A percentile compares a stretch with the other conserved stretches of the same genome.
phyloP scores from a whole-genome alignment of 495 filamentous ascomycete species.

The Neurospora africana region DNA sequence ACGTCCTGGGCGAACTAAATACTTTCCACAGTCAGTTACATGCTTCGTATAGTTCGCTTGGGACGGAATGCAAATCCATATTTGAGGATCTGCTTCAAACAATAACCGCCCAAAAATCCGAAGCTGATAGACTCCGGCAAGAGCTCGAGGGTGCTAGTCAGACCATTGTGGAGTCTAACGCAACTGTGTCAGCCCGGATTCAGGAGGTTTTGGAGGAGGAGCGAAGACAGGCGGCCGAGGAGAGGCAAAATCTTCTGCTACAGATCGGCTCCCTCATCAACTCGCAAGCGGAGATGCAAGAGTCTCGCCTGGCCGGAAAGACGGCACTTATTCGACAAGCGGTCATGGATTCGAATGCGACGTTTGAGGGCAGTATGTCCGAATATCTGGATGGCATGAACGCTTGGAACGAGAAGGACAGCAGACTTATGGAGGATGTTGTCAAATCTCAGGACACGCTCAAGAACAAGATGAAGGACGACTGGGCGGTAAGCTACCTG shows the following conservation, averaged over 20 bases:
- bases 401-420: constrained; percentile 60
- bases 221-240: constrained; percentile 56
- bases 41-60: constrained; percentile 73
- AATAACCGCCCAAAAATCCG: constrained; percentile 64
- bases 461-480: constrained; percentile 72
- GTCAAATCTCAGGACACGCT: constrained; percentile 60
- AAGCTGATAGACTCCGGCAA: constrained; percentile 58
- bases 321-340: constrained; percentile 50
- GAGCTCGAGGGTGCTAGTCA: constrained; percentile 60
- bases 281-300: constrained; percentile 60
- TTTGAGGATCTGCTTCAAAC: constrained; percentile 71
- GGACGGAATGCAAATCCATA: constrained; percentile 75
- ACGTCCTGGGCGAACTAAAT: constrained; percentile 79
- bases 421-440: constrained; percentile 58
- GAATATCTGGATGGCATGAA: constrained; percentile 65
- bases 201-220: constrained; percentile 68
- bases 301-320: constrained; percentile 55
- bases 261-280: constrained; percentile 71
- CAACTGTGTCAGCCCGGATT: constrained; percentile 54
- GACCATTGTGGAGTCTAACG: constrained; percentile 54
- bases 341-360: constrained; percentile 48
- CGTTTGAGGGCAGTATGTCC: constrained; percentile 51
- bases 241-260: constrained; percentile 60
- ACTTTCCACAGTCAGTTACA: constrained; percentile 78
- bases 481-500: constrained; percentile 61